Evolutionary conservation across 768 basidiomycete genomes (phyloP), one percentile per base, ranked within the genome.

Genomic region (Tulasnella sp.): DNA sequence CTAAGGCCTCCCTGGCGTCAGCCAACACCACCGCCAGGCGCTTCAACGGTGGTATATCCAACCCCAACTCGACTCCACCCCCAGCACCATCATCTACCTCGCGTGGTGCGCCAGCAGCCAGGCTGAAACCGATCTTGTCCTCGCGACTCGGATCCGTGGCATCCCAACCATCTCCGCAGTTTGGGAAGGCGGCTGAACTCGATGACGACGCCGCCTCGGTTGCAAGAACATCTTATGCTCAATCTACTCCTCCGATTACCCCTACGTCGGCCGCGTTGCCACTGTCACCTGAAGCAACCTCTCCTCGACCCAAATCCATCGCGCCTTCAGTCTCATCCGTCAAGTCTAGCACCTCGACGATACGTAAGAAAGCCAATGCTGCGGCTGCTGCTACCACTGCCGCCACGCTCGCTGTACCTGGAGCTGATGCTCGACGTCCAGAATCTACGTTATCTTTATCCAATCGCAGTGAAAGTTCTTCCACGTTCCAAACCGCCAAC

Each of bases 291-390:
- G 25, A 44, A 44, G 42, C 41, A 8, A 51, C 3, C 53, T 43
- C 49, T 4, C 44, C 59, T 19, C 60, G 65, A 57, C 66, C 66
- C 21, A 67, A 65, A 51, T 70, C 67, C 10, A 63, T 60, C 19
- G 68, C 73, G 12, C 66, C 71, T 1, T 75, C 74, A 4, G 66
- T 74, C 45, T 66, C 66, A 17, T 74, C 73, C 0, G 68, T 69
- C 31, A 66, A 70, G 1, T 74, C 74, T 8, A 64, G 65, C 8
- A 67, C 73, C 2, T 74, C 74, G 8, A 75, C 75, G 0, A 66
- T 74, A 11, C 71, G 74, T 3, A 54, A 48, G 34, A 38, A 38
- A 15, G 15, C 34, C 34, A n/a, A n/a, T n/a, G n/a, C n/a, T n/a
- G n/a, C n/a, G n/a, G n/a, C n/a, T n/a, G n/a, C n/a, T n/a, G n/a